Percentiles rank a stretch among this genome's conserved stretches.
These are phyloP conservation scores for Phytophthora pseudosyringae DNA, from an alignment of 352 stramenopile species.

Conservation along the genomic window DNA sequence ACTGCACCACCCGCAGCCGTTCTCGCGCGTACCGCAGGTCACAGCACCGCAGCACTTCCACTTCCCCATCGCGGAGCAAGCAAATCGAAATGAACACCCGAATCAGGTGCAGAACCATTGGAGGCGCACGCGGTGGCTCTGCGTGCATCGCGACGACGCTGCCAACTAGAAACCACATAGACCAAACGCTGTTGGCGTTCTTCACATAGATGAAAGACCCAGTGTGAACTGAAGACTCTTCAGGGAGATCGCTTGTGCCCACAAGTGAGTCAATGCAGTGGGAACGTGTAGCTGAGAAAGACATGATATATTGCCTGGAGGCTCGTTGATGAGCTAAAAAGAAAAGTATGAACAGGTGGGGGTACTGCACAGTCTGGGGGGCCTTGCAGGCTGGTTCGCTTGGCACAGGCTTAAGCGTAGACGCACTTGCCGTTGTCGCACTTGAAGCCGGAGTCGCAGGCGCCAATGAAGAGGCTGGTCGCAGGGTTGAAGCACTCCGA, in stretches of 20 bases:
- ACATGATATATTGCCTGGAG: slow-evolving; percentile 17
- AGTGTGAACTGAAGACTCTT: too few relatives aligned
- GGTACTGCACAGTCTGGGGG: slow-evolving; percentile 4
- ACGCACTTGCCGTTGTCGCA: slow-evolving; percentile 41
- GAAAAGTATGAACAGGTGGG: slow-evolving; percentile 7
- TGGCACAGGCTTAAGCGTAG: slow-evolving; percentile 25
- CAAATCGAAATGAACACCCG: slow-evolving; percentile 29
- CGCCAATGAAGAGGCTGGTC: slow-evolving; percentile 25
- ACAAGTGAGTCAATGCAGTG: background rate
- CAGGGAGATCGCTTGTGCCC: background rate
- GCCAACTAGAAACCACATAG: slow-evolving; percentile 20
- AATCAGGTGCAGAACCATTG: slow-evolving; percentile 29
- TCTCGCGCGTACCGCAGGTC: slow-evolving; percentile 72
- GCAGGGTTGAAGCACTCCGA: slow-evolving; percentile 44
- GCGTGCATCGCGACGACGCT: slow-evolving; percentile 27
- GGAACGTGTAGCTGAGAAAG: background rate
- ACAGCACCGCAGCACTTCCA: slow-evolving; percentile 55
- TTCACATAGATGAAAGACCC: too few relatives aligned
- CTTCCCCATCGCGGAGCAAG: slow-evolving; percentile 54
- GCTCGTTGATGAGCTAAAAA: slow-evolving; percentile 14
- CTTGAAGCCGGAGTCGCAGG: slow-evolving; percentile 35
- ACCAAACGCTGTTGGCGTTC: background rate
- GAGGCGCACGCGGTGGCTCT: slow-evolving; percentile 54
- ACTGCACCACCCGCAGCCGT: slow-evolving; percentile 66
- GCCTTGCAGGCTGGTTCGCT: slow-evolving; percentile 1